Evolutionary conservation across 176 grass and related monocot species (phyloP), one percentile per base, ranked within the genome.

Genomic region (Oryza longistaminata): DNA sequence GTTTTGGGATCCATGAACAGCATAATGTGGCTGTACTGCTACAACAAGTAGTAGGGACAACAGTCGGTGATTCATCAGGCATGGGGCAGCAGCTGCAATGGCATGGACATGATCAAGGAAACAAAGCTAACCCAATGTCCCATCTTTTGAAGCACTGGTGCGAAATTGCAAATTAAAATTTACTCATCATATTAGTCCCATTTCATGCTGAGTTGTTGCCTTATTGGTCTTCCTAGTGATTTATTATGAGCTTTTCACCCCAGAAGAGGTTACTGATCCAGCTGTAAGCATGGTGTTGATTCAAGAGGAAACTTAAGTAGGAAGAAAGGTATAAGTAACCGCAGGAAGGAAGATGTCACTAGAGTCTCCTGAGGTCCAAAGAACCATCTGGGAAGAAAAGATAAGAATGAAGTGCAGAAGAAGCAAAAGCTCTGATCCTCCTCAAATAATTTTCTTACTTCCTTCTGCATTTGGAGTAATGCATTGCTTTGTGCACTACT

Each of bases 291-390:
- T 61, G 21, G 64, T 83, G 73, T 64, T 87, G 40, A 43, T 90
- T 83, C 15, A 42, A 79, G 68, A 70, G 70, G 48, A 64, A 87
- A 55, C 50, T 53, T 84, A 71, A 70, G 39, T 79, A 31, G 49
- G 70, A 90, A 87, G 89, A 46, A 90, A 90, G 85, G 89, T 80
- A 90, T 90, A 80, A 90, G 69, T 65, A 80, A 84, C 75, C 60
- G 69, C 49, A 53, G 44, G 69, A 90, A 87, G 75, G 80, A 90
- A 83, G 85, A 80, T 80, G 80, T 87, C 68, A 70, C 80, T 42
- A 3, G 17, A 50, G 74, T 80, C 65, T 79, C 27, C 29, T 26
- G 81, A 75, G 50, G 79, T 49, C 84, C 75, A 72, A 79, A 73
- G 78, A 84, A 82, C 85, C 85, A 80, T 80, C 52, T 27, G 85